Conservation (phyloP, 2,329 filamentous ascomycete species). For the Pestalotiopsis fici region DNA sequence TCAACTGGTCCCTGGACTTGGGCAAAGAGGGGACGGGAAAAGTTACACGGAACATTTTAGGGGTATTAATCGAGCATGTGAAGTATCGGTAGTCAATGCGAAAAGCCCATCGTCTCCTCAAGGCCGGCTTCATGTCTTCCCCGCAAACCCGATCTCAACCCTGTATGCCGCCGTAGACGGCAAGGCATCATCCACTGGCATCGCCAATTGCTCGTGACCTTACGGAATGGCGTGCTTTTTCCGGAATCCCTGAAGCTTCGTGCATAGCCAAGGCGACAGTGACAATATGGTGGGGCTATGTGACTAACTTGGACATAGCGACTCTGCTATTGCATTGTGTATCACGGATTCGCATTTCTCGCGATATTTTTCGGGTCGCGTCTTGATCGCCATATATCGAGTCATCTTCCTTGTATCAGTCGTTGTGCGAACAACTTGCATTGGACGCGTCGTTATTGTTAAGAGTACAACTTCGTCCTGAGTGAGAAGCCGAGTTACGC, state of each 20-base stretch:
- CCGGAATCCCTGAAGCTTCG: not conserved
- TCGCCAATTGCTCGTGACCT: not conserved
- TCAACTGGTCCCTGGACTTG: not conserved
- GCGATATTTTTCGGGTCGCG: not conserved
- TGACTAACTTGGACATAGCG: not conserved
- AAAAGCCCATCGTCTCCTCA: not conserved
- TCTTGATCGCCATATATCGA: not conserved
- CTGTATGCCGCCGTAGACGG: not conserved
- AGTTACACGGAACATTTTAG: not conserved
- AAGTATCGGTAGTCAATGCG: not conserved
- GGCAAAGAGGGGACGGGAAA: not conserved
- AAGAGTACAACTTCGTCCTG: not conserved
- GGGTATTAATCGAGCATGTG: not conserved
- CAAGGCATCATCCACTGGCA: not conserved
- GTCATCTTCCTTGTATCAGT: not conserved
- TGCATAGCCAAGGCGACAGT: not conserved
- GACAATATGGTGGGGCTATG: not conserved
- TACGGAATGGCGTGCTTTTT: not conserved
- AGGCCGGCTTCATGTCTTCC: not conserved
- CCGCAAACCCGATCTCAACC: not conserved
- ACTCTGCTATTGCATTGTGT: not conserved
- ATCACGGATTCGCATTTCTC: not conserved
- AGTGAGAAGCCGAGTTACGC: too few relatives aligned
- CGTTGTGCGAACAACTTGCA: not conserved
- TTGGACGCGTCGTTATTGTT: not conserved